These are phyloP conservation scores for Xylaria hypoxylon DNA, from an alignment of 2,329 filamentous ascomycete genomes.

Conservation along the genomic window DNA sequence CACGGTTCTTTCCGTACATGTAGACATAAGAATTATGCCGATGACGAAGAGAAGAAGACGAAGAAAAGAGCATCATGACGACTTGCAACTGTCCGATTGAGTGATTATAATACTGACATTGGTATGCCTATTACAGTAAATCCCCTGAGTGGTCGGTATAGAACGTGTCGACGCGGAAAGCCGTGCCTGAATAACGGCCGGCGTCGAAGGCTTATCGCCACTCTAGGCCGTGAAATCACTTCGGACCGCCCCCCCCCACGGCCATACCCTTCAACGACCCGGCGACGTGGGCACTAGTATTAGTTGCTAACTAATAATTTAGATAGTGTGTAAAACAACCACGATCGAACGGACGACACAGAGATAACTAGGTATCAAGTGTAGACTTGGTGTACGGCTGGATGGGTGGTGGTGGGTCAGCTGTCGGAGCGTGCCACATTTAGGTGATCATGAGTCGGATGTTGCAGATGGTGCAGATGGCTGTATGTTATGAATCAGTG, in stretches of 20 bases:
- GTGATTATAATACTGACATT: neutral
- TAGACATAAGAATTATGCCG: neutral
- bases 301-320: neutral
- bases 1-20: neutral
- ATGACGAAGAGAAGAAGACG: neutral
- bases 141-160: too few relatives aligned
- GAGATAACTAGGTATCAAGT: too few relatives aligned
- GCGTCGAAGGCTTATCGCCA: neutral
- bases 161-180: neutral
- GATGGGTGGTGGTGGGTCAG: slow-evolving; percentile 29
- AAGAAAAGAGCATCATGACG: neutral
- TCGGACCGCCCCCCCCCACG: neutral
- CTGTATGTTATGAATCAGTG: slow-evolving; percentile 23
- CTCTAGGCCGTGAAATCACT: neutral
- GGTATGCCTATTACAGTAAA: too few relatives aligned
- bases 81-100: neutral
- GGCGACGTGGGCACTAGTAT: neutral
- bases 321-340: neutral
- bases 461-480: slow-evolving; percentile 24
- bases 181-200: neutral
- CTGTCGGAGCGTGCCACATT: slow-evolving; percentile 21
- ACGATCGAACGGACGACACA: neutral
- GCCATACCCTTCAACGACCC: neutral
- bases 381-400: neutral
- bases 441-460: slow-evolving; percentile 34